A percentile compares a stretch with the other conserved stretches of the same genome.
Conservation (phyloP, 768 basidiomycete species). For the Auricularia auricula-judae region DNA sequence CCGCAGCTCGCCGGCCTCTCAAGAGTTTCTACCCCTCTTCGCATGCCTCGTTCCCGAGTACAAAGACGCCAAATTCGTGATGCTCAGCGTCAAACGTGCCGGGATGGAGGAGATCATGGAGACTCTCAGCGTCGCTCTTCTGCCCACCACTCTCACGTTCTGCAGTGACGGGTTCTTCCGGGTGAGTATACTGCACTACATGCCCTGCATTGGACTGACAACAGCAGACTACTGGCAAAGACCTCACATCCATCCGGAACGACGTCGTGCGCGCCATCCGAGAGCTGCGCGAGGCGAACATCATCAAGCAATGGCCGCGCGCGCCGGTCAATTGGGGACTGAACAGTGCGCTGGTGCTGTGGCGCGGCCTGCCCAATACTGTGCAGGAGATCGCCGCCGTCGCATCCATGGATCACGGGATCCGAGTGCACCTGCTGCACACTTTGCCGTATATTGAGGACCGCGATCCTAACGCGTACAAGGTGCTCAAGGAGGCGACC, state of each 20-base stretch:
- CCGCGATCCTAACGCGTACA: neutral
- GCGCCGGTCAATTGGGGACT: neutral
- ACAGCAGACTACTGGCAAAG: neutral
- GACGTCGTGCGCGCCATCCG: neutral
- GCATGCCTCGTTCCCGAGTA: neutral
- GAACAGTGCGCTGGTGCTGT: neutral
- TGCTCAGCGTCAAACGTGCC: neutral
- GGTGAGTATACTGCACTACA: neutral
- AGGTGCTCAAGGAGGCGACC: neutral
- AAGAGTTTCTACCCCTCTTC: neutral
- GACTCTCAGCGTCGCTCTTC: neutral
- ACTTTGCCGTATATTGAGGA: neutral
- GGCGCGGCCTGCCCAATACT: neutral
- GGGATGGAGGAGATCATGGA: neutral
- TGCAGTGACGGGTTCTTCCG: neutral
- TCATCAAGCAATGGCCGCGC: neutral
- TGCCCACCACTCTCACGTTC: neutral
- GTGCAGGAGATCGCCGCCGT: neutral
- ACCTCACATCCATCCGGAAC: neutral
- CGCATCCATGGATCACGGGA: neutral
- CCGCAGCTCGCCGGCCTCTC: neutral
- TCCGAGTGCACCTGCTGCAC: neutral
- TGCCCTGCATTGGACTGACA: neutral
- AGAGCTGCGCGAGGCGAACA: neutral
- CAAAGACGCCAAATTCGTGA: neutral